These are phyloP conservation scores for Arthroderma sp. DNA, from an alignment of 2,329 filamentous ascomycete genomes.

Conservation along the genomic window DNA sequence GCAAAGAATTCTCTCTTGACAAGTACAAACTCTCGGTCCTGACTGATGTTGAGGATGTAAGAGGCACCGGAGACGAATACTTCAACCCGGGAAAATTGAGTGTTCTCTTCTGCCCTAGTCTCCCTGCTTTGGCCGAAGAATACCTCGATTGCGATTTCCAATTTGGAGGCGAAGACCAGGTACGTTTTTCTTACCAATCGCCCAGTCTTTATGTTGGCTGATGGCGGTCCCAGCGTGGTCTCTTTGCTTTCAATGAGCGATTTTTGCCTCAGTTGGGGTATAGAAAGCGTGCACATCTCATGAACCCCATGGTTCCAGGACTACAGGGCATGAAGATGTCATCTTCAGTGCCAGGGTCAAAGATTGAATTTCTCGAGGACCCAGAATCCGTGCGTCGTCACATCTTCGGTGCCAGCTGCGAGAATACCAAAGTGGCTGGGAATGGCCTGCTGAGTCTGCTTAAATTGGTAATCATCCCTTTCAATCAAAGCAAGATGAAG, in stretches of 20 bases:
- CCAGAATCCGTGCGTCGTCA: neutral
- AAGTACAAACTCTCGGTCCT: neutral
- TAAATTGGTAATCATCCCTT: neutral
- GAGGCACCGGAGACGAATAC: neutral
- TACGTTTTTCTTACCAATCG: neutral
- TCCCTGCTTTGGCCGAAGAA: neutral
- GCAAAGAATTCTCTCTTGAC: neutral
- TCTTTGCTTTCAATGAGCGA: neutral
- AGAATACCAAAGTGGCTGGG: neutral
- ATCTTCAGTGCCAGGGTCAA: neutral
- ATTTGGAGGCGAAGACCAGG: slow-evolving; percentile 1
- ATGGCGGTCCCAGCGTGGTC: neutral
- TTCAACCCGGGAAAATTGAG: neutral
- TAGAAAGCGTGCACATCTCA: neutral
- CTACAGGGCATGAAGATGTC: neutral
- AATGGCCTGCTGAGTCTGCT: neutral
- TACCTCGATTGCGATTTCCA: slow-evolving; percentile 1
- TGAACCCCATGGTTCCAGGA: neutral
- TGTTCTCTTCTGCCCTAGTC: neutral
- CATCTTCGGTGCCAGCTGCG: neutral
- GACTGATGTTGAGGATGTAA: neutral
- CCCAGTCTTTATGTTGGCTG: neutral
- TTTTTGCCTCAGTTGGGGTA: neutral
- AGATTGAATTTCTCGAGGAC: neutral
- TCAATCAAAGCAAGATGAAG: neutral